Evolutionary conservation across 1,139 yeast species (phyloP).

Genomic region (Nakaseomyces bracarensis): DNA sequence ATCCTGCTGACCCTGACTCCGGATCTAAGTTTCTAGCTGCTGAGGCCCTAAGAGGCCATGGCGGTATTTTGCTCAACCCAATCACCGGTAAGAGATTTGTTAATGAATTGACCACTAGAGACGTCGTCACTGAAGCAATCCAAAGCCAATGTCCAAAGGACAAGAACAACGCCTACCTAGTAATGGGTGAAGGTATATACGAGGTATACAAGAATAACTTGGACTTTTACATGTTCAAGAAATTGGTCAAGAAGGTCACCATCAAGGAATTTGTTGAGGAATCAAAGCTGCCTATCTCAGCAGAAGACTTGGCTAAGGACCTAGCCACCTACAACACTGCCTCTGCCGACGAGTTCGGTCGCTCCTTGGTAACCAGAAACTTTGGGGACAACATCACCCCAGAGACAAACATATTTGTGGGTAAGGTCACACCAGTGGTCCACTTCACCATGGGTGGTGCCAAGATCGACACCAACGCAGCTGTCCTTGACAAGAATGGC

Average conservation of each 20-base stretch:
- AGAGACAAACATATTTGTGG: slow-evolving; percentile 30
- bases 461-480: slow-evolving; percentile 50
- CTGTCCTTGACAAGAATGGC: slow-evolving; percentile 43
- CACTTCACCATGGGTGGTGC: slow-evolving; percentile 89
- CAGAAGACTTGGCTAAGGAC: slow-evolving; percentile 36
- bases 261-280: slow-evolving; percentile 45
- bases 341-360: slow-evolving; percentile 26
- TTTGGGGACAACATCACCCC: slow-evolving; percentile 24
- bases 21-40: slow-evolving; percentile 66
- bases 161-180: slow-evolving; percentile 36
- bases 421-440: slow-evolving; percentile 59
- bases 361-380: slow-evolving; percentile 28
- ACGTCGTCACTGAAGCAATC: slow-evolving; percentile 50
- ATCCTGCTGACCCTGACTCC: slow-evolving; percentile 46
- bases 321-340: slow-evolving; percentile 43
- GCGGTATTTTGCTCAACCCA: slow-evolving; percentile 58
- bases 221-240: slow-evolving; percentile 59
- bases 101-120: slow-evolving; percentile 65
- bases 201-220: slow-evolving; percentile 39
- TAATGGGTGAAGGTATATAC: slow-evolving; percentile 35
- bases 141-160: slow-evolving; percentile 29
- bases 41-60: slow-evolving; percentile 70
- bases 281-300: slow-evolving; percentile 30
- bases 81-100: slow-evolving; percentile 56
- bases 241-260: slow-evolving; percentile 48